Conservation (phyloP, 164 flowering plant species). For the Aristolochia fimbriata region DNA sequence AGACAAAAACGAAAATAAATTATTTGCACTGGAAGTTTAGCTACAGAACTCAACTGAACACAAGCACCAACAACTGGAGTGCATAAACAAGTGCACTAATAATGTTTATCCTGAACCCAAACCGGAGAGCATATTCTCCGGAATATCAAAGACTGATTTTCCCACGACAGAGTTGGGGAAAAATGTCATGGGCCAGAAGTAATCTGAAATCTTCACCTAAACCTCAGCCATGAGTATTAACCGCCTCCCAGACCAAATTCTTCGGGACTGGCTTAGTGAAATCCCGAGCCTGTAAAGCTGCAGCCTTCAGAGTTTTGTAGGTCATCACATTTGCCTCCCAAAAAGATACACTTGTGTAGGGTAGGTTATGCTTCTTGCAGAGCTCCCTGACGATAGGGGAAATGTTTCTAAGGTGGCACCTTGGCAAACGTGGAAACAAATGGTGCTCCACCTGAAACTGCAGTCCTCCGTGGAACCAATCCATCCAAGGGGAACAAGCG, state of each 20-base stretch:
- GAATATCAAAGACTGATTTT: too few relatives aligned
- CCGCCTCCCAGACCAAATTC: slow-evolving; percentile 66
- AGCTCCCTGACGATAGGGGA: slow-evolving; percentile 46
- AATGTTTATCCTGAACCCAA: too few relatives aligned
- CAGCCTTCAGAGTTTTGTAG: slow-evolving; percentile 36
- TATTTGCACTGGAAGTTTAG: too few relatives aligned
- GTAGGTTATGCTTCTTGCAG: slow-evolving; percentile 63
- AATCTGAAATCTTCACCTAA: not conserved
- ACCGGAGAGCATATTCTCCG: too few relatives aligned
- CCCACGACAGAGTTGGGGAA: too few relatives aligned
- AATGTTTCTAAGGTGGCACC: slow-evolving; percentile 47
- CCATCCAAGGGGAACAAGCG: slow-evolving; percentile 49
- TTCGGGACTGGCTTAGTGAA: slow-evolving; percentile 29
- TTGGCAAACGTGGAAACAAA: slow-evolving; percentile 59
- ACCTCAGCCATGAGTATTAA: slow-evolving; percentile 56
- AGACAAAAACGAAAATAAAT: too few relatives aligned
- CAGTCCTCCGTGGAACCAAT: slow-evolving; percentile 65
- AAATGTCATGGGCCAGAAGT: not conserved
- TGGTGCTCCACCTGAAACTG: slow-evolving; percentile 73
- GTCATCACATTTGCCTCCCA: slow-evolving; percentile 51
- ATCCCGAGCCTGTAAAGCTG: slow-evolving; percentile 56
- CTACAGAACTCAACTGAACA: too few relatives aligned
- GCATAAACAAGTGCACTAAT: too few relatives aligned
- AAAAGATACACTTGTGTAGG: slow-evolving; percentile 39
- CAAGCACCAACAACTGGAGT: too few relatives aligned